Percentiles rank a stretch among this genome's conserved stretches.
phyloP scores from a whole-genome alignment of 2,329 filamentous ascomycete genomes.

The Colletotrichum melonis region DNA sequence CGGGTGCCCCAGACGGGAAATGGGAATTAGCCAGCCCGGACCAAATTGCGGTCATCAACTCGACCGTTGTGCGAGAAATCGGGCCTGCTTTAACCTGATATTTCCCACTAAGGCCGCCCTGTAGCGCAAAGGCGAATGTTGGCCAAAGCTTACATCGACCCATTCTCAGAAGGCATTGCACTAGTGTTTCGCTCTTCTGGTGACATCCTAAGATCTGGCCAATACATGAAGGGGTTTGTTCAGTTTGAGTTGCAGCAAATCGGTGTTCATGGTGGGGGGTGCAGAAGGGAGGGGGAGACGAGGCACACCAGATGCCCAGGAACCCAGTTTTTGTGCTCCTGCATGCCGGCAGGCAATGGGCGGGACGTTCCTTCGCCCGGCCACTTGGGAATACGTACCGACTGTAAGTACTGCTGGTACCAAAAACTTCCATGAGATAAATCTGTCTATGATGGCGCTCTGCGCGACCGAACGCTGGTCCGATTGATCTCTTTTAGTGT shows the following conservation, averaged over 20 bases:
- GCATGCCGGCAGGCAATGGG: slow-evolving; percentile 28
- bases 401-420: background rate
- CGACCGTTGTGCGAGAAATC: slow-evolving; percentile 16
- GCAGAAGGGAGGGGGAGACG: background rate
- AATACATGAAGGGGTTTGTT: slow-evolving; percentile 17
- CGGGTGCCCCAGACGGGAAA: slow-evolving; percentile 5
- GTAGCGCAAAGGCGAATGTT: slow-evolving; percentile 17
- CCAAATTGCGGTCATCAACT: slow-evolving; percentile 19
- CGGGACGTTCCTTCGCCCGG: slow-evolving; percentile 16
- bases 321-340: slow-evolving; percentile 13
- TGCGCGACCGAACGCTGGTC: slow-evolving; percentile 17
- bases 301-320: slow-evolving; percentile 19
- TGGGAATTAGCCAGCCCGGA: slow-evolving; percentile 8
- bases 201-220: slow-evolving; percentile 33
- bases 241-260: slow-evolving; percentile 34
- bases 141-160: slow-evolving; percentile 34
- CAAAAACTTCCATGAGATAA: background rate
- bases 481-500: slow-evolving; percentile 29
- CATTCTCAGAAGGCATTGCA: slow-evolving; percentile 22
- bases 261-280: slow-evolving; percentile 9
- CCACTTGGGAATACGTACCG: slow-evolving; percentile 23
- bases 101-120: slow-evolving; percentile 19
- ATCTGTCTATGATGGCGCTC: slow-evolving; percentile 5
- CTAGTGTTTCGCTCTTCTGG: slow-evolving; percentile 33
- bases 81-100: slow-evolving; percentile 15